These are phyloP conservation scores for Globisporangium irregulare DNA, from an alignment of 352 stramenopile species.

Conservation along the genomic window DNA sequence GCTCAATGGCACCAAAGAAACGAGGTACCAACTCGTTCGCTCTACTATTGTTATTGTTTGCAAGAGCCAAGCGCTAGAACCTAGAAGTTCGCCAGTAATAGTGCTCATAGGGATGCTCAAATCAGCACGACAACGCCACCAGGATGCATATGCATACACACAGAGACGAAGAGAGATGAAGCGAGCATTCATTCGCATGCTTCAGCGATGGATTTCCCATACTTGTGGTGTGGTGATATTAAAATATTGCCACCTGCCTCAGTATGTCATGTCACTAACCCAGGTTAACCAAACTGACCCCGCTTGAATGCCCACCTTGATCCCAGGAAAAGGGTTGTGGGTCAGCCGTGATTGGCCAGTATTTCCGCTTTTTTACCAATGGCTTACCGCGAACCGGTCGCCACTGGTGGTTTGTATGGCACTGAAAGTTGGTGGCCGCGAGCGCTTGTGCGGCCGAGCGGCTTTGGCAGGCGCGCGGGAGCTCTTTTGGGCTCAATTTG, in stretches of 20 bases:
- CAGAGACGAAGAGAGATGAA: neutral
- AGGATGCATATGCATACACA: neutral
- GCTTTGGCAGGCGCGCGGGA: conserved; percentile 4
- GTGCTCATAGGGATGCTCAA: neutral
- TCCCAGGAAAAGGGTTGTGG: neutral
- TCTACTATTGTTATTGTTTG: neutral
- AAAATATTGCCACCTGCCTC: neutral
- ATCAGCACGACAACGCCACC: neutral
- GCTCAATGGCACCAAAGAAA: neutral
- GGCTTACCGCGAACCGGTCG: neutral
- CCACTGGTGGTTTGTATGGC: conserved; percentile 36
- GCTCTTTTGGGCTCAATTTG: conserved; percentile 53
- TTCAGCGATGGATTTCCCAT: neutral
- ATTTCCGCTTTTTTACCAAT: conserved; percentile 35
- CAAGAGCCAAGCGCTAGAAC: neutral
- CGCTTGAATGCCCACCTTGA: neutral
- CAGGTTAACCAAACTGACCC: neutral
- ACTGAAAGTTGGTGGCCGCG: conserved; percentile 43
- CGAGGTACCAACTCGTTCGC: neutral
- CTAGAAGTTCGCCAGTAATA: neutral
- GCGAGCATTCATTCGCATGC: neutral
- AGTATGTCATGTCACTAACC: conserved; percentile 1
- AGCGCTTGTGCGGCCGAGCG: conserved; percentile 33
- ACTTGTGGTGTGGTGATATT: neutral
- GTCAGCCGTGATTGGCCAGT: neutral